Base-by-base conservation (phyloP, 345 rosid species). In the Mercurialis annua region DNA sequence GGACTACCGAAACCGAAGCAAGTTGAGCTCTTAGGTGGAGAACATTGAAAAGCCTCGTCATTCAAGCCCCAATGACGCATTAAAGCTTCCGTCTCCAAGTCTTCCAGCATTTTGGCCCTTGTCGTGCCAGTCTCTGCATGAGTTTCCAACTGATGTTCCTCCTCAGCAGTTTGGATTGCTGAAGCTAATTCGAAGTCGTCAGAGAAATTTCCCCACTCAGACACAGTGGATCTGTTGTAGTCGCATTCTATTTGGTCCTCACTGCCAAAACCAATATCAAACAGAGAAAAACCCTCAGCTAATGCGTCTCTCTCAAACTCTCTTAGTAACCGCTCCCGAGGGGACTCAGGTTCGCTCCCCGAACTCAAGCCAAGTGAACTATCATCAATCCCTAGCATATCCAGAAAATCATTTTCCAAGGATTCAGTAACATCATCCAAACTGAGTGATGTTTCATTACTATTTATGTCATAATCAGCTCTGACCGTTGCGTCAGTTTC, bases 41-140 rank as follows among this genome's bases (percentile, higher is more conserved):
- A 93, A 77, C 73, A 62, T 68, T 86, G 87, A 71, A 93, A 93
- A 54, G 86, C 81, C 62, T 80, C 77, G 60, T 88, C 96, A 66
- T 88, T 79, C 85, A 93, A 73, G 44, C 98, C 97, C 97, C 96
- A 93, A 65, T 88, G 84, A 55, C 76, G 91, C 98, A 93, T 88
- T 71, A 93, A 81, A 69, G 92, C 83, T 77, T 86, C 97, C 1
- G 93, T 82, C 78, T 93, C 98, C 66, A 90, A 62, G 75, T 75
- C 92, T 75, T 88, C 98, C 83, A 93, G 78, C 63, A 80, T 64
- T 59, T 85, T 83, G 54, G 90, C 94, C 73, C 81, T 82, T 31
- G 76, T 82, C 77, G 78, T 79, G 69, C 78, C 62, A 55, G 67
- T 80, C 70, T 59, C 67, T 55, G 64, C 74, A 60, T 78, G 81